Evolutionary conservation across 768 basidiomycete species (phyloP), one percentile per base, ranked within the genome.

Genomic region (Russula olivacea): DNA sequence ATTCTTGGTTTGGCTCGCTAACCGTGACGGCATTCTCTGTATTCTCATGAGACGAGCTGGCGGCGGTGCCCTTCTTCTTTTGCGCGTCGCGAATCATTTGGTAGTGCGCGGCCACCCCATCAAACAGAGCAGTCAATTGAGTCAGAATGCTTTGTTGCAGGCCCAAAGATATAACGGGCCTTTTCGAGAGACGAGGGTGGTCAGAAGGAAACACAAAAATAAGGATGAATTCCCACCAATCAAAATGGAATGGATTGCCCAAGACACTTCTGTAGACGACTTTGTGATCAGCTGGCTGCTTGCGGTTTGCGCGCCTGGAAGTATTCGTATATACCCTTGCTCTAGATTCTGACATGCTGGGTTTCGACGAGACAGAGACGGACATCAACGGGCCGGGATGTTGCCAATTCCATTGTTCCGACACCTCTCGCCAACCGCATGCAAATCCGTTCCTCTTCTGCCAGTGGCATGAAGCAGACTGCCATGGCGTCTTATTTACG

Each of bases 261-360:
- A 93, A 75, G 0, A 87, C 85, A 61, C 82, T 80, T 66, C 84
- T 91, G 75, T 83, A 91, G 0, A 86, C 82, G 1, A 77, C 74
- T 69, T 85, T 91, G 51, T 78, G 81, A 25, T 90, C 88, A 17
- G 69, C 8, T 9, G 66, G 61, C 19, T 72, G 63, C n/a, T 76
- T 76, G 23, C 74, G 71, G 66, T 78, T 84, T 32, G 81, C 82
- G 47, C 89, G 84, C 68, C 87, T 88, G 0, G 89, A 88, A 14
- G 73, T 72, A 64, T 86, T 81, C 8, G 75, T 80, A 64, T 88
- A 80, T 0, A 77, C 76, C 34, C 79, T 80, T 32, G 80, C 87
- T 19, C 74, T 71, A 59, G 78, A 80, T 38, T 79, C 76, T 1
- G 82, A 72, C 83, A 84, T 86, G 47, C 21, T 48, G 21, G 47